Conservation (phyloP, 371 early-diverging fungal genomes). For the Fennellomyces sp. region DNA sequence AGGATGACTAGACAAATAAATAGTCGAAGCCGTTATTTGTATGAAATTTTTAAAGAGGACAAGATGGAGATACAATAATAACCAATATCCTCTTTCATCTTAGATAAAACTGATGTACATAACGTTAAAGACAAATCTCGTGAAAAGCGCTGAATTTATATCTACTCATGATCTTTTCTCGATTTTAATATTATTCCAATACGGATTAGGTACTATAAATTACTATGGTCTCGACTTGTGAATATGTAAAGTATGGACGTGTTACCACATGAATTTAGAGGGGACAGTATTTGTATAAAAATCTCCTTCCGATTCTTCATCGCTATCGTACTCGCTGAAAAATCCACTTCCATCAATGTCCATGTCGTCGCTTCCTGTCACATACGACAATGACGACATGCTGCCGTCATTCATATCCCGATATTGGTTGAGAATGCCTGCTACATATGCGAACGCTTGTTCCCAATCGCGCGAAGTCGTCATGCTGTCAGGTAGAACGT, state of each 20-base stretch:
- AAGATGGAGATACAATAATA: no score
- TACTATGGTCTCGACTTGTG: no score
- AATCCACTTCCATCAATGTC: not conserved
- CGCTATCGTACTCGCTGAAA: not conserved
- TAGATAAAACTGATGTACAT: no score
- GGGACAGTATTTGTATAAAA: conserved; percentile 1
- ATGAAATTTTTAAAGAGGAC: no score
- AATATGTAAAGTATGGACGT: not conserved
- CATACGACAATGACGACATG: not conserved
- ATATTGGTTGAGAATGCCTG: conserved; percentile 16
- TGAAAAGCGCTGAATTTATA: no score
- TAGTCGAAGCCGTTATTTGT: no score
- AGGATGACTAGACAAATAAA: no score
- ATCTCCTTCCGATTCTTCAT: not conserved
- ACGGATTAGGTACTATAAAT: no score
- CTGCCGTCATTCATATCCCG: conserved; percentile 8
- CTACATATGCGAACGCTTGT: conserved; percentile 25
- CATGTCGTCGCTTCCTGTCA: not conserved
- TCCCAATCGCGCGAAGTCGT: conserved; percentile 36
- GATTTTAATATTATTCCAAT: no score
- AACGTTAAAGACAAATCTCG: no score
- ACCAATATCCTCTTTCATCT: no score
- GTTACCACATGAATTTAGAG: conserved; percentile 11
- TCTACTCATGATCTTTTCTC: no score
- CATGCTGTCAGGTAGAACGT: conserved; percentile 42